phyloP scores from a whole-genome alignment of 371 early-diverging fungal genomes.

The Saksenaea vasiformis region DNA sequence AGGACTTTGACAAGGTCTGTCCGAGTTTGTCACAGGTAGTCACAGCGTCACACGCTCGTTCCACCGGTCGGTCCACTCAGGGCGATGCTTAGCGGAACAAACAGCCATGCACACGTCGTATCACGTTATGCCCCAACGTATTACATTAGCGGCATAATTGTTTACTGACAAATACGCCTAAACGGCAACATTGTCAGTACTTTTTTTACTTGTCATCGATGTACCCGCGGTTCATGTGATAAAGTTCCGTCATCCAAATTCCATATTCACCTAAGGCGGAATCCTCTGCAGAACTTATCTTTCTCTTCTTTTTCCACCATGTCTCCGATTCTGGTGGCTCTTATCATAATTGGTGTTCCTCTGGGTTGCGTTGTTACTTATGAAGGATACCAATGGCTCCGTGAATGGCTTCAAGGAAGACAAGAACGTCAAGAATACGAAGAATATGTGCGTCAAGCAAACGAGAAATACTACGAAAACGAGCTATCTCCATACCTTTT shows the following conservation, averaged over 20 bases:
- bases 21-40: too few species aligned
- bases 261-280: neutral
- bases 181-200: neutral
- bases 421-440: constrained; percentile 35
- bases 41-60: too few species aligned
- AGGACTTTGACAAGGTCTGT: neutral
- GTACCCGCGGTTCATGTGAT: neutral
- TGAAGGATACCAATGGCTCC: constrained; percentile 24
- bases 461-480: constrained; percentile 20
- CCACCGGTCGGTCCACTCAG: too few species aligned
- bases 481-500: neutral
- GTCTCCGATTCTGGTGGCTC: constrained; percentile 26
- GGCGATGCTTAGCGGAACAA: too few species aligned
- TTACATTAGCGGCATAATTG: neutral
- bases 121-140: neutral
- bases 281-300: neutral
- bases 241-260: neutral
- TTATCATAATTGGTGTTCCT: constrained; percentile 21
- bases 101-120: neutral
- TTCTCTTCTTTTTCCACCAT: constrained; percentile 10
- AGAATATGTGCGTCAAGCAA: constrained; percentile 26
- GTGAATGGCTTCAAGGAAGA: constrained; percentile 26
- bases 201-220: neutral
- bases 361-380: constrained; percentile 27
- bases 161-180: neutral